A percentile compares a stretch with the other conserved stretches of the same genome.
Conservation (phyloP, 345 rosid species). For the Salix dunnii region DNA sequence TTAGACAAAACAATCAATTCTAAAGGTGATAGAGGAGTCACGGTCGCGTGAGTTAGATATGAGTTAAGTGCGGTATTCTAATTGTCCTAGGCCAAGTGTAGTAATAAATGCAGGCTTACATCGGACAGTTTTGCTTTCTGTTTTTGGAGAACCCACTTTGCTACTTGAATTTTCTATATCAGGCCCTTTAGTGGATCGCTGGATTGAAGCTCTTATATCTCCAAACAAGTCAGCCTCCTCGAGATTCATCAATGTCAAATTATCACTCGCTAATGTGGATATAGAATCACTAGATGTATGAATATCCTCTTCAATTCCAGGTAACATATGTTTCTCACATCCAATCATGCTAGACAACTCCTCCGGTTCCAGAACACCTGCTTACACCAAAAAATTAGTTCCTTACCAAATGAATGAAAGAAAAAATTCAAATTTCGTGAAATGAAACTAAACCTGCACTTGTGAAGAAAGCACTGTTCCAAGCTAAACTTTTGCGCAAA, state of each 20-base stretch:
- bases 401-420: background rate
- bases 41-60: background rate
- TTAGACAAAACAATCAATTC: background rate
- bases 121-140: conserved; percentile 25
- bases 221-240: conserved; percentile 57
- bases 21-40: background rate
- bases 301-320: conserved; percentile 66
- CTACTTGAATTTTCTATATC: conserved; percentile 25
- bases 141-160: conserved; percentile 24
- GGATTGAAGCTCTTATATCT: conserved; percentile 78
- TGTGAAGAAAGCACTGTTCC: conserved; percentile 98
- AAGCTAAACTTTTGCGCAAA: conserved; percentile 83
- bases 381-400: background rate
- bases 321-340: conserved; percentile 37
- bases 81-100: background rate
- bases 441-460: conserved; percentile 52
- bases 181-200: conserved; percentile 48
- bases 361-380: conserved; percentile 85
- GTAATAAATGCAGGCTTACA: conserved; percentile 39
- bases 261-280: conserved; percentile 69
- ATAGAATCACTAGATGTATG: conserved; percentile 68
- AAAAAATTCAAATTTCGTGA: background rate
- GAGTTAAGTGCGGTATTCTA: background rate
- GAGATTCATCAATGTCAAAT: conserved; percentile 43
- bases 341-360: conserved; percentile 76